A percentile compares a stretch with the other conserved stretches of the same genome.
These are phyloP conservation scores for Geotrichum aggregatum DNA, from an alignment of 1,139 yeast species.

Conservation along the genomic window DNA sequence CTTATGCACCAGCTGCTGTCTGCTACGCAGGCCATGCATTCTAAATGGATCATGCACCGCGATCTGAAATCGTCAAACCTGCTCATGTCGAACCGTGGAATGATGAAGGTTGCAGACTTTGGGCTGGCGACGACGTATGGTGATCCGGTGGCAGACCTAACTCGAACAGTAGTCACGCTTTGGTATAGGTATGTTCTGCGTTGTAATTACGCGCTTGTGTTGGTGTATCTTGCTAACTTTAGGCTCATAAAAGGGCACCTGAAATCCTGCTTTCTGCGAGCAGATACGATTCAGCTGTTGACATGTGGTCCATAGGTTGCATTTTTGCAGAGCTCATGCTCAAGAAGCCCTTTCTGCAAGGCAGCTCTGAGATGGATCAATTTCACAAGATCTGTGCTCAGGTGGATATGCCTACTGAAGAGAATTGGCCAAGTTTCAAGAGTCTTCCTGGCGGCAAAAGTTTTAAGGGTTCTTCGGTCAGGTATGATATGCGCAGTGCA, in stretches of 20 bases:
- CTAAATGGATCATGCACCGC: slow-evolving; percentile 55
- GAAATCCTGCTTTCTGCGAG: slow-evolving; percentile 64
- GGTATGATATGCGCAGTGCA: too few relatives aligned
- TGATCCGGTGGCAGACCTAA: slow-evolving; percentile 24
- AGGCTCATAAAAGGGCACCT: too few relatives aligned
- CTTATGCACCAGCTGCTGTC: slow-evolving; percentile 33
- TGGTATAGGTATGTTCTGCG: slow-evolving; percentile 26
- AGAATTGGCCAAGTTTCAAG: slow-evolving; percentile 29
- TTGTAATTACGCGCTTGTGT: background rate
- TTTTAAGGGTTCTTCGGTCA: background rate
- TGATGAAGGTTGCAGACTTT: slow-evolving; percentile 56
- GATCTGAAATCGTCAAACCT: slow-evolving; percentile 68
- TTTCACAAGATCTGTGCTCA: slow-evolving; percentile 28
- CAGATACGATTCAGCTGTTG: slow-evolving; percentile 57
- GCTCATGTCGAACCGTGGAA: slow-evolving; percentile 49
- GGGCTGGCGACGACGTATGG: slow-evolving; percentile 43
- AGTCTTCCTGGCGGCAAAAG: slow-evolving; percentile 24
- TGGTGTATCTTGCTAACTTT: slow-evolving; percentile 1
- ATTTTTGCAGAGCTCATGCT: slow-evolving; percentile 53
- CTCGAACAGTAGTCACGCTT: slow-evolving; percentile 34
- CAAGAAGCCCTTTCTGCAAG: slow-evolving; percentile 51
- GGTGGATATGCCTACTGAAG: slow-evolving; percentile 25
- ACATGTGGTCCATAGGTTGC: slow-evolving; percentile 79
- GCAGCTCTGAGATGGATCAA: slow-evolving; percentile 53
- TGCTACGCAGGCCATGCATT: slow-evolving; percentile 44